Percentiles rank a stretch among this genome's conserved stretches.
Evolutionary conservation across 495 filamentous ascomycete species (phyloP).

Genomic region (Talaromyces wortmannii): DNA sequence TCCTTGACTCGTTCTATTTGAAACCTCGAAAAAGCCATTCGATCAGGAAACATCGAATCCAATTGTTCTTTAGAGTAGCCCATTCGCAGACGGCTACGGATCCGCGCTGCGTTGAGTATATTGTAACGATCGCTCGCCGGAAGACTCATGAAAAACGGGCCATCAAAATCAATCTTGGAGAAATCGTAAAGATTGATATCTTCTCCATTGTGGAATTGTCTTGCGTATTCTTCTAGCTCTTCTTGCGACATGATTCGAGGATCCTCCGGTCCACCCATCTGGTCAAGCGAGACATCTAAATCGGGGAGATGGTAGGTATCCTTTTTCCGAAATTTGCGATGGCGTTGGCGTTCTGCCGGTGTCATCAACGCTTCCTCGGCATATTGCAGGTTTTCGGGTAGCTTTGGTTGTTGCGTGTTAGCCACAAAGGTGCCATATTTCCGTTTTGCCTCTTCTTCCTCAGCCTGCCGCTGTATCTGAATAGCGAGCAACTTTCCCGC

Average conservation of each 20-base stretch:
- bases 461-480: constrained; percentile 82
- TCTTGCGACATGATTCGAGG: constrained; percentile 91
- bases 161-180: constrained; percentile 95
- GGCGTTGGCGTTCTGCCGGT: constrained; percentile 63
- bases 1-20: constrained; percentile 92
- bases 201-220: constrained; percentile 86
- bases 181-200: constrained; percentile 99
- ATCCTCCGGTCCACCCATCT: constrained; percentile 86
- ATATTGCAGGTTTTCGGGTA: constrained; percentile 73
- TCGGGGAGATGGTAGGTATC: constrained; percentile 94
- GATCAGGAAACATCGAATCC: constrained; percentile 90
- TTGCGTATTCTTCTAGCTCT: constrained; percentile 86
- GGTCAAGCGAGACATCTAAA: constrained; percentile 62
- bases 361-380: constrained; percentile 83
- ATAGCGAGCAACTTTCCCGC: constrained; percentile 85
- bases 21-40: constrained; percentile 95
- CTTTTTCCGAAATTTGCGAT: constrained; percentile 76
- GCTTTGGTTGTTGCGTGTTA: constrained; percentile 52
- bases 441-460: constrained; percentile 69
- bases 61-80: constrained; percentile 94
- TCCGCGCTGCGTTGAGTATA: constrained; percentile 85
- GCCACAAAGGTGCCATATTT: constrained; percentile 35
- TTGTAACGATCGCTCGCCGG: constrained; percentile 92
- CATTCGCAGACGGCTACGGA: constrained; percentile 86
- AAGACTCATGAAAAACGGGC: constrained; percentile 84